A percentile compares a stretch with the other conserved stretches of the same genome.
Evolutionary conservation across 1,284 basidiomycete species (phyloP).

Genomic region (Papiliotrema flavescens): DNA sequence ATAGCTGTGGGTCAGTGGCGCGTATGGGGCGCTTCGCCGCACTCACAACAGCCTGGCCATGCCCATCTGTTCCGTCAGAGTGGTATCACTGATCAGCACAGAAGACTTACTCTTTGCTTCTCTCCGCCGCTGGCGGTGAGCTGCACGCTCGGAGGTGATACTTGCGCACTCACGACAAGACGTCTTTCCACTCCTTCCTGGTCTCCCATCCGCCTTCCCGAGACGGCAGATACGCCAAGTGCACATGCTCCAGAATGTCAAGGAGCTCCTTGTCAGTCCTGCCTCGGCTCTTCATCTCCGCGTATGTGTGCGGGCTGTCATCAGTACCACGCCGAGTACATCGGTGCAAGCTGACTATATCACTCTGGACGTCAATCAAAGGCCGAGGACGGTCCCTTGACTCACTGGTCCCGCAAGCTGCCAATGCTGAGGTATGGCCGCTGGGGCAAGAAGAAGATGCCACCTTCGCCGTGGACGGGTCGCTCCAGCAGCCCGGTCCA

Average conservation of each 20-base stretch:
- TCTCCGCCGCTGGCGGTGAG: slow-evolving; percentile 70
- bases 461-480: slow-evolving; percentile 51
- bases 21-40: not conserved
- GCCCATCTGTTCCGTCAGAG: slow-evolving; percentile 58
- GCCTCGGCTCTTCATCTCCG: slow-evolving; percentile 64
- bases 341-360: slow-evolving; percentile 36
- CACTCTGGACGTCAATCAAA: slow-evolving; percentile 30
- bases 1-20: slow-evolving; percentile 20
- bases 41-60: slow-evolving; percentile 47
- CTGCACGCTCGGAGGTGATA: not conserved
- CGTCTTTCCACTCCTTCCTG: slow-evolving; percentile 93
- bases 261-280: slow-evolving; percentile 67
- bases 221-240: slow-evolving; percentile 78
- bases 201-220: slow-evolving; percentile 87
- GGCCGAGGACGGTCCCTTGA: slow-evolving; percentile 13
- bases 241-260: slow-evolving; percentile 71
- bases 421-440: slow-evolving; percentile 86
- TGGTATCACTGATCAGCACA: slow-evolving; percentile 1
- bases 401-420: slow-evolving; percentile 77
- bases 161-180: slow-evolving; percentile 53
- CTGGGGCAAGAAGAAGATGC: slow-evolving; percentile 87
- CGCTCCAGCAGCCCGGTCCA: slow-evolving; percentile 51
- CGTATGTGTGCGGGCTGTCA: slow-evolving; percentile 77
- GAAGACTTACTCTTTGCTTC: slow-evolving; percentile 73
- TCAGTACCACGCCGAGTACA: slow-evolving; percentile 4